Conservation (phyloP, 169 alveolate species). For the Eimeria necatrix region DNA sequence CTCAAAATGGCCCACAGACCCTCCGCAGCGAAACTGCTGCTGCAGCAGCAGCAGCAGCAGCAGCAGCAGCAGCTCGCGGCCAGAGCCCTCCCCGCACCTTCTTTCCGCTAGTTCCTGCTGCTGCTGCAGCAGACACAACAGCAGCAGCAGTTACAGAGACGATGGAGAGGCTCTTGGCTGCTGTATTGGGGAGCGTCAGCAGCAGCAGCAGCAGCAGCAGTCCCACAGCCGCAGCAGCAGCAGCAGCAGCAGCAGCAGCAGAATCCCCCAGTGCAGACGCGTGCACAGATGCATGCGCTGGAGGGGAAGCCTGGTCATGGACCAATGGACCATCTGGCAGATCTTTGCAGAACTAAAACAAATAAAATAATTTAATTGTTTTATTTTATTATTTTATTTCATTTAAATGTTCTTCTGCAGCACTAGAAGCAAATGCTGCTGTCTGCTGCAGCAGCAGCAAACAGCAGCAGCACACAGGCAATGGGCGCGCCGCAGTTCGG, state of each 20-base stretch:
- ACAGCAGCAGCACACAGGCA: no score
- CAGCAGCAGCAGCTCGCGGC: not conserved
- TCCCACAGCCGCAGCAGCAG: not conserved
- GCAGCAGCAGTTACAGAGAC: not conserved
- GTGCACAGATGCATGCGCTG: not conserved
- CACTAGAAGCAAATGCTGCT: not conserved
- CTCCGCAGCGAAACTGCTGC: not conserved
- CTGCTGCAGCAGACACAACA: not conserved
- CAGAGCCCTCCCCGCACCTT: not conserved
- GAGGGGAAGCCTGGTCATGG: not conserved
- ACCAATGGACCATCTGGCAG: no score
- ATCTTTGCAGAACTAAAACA: no score
- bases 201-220: not conserved
- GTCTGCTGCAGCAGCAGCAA: no score
- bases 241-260: not conserved
- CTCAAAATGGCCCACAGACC: not conserved
- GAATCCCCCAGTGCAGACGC: no score
- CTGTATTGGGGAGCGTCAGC: not conserved
- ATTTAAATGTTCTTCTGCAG: not conserved
- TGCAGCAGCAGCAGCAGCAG: not conserved
- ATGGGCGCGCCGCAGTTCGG: no score
- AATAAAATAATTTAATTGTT: no score
- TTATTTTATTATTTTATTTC: no score
- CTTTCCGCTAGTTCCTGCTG: not conserved
- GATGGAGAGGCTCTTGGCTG: not conserved